These are phyloP conservation scores for Blumeria hordei DNA, from an alignment of 2,329 filamentous ascomycete genomes.

Conservation along the genomic window DNA sequence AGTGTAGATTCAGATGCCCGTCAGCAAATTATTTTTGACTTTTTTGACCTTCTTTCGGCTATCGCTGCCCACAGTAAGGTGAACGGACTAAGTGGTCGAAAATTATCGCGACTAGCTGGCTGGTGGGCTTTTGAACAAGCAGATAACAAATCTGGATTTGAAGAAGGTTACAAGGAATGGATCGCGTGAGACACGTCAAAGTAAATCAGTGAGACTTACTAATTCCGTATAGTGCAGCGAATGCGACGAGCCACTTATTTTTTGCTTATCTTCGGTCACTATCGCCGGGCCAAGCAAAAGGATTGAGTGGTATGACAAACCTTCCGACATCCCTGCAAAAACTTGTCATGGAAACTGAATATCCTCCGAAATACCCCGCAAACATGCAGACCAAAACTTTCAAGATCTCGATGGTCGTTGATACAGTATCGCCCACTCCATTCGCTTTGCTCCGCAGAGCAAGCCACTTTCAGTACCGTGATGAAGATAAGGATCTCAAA, in stretches of 20 bases:
- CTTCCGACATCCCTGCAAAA: slow-evolving; percentile 81
- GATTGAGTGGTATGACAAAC: slow-evolving; percentile 54
- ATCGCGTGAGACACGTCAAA: slow-evolving; percentile 30
- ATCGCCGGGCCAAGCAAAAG: slow-evolving; percentile 47
- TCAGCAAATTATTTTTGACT: slow-evolving; percentile 78
- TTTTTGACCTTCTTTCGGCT: slow-evolving; percentile 80
- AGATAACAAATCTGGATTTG: slow-evolving; percentile 75
- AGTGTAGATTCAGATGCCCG: slow-evolving; percentile 73
- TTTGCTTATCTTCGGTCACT: slow-evolving; percentile 89
- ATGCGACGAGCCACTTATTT: slow-evolving; percentile 91
- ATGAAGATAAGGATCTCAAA: slow-evolving; percentile 63
- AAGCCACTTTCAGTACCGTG: slow-evolving; percentile 86
- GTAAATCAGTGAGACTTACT: slow-evolving; percentile 3
- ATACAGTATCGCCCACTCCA: slow-evolving; percentile 80
- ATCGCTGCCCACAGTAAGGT: slow-evolving; percentile 80
- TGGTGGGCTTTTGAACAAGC: slow-evolving; percentile 97
- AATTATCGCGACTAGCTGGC: slow-evolving; percentile 80
- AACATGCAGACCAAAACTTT: slow-evolving; percentile 61
- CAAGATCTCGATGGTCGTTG: slow-evolving; percentile 90
- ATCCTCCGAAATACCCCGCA: slow-evolving; percentile 58
- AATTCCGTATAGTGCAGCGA: slow-evolving; percentile 42
- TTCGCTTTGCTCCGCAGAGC: slow-evolving; percentile 76
- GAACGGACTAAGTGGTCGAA: slow-evolving; percentile 80
- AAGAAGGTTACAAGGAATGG: slow-evolving; percentile 83
- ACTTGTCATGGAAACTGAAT: slow-evolving; percentile 76